These are phyloP conservation scores for Geoglossum glabrum DNA, from an alignment of 495 filamentous ascomycete genomes.

Conservation along the genomic window DNA sequence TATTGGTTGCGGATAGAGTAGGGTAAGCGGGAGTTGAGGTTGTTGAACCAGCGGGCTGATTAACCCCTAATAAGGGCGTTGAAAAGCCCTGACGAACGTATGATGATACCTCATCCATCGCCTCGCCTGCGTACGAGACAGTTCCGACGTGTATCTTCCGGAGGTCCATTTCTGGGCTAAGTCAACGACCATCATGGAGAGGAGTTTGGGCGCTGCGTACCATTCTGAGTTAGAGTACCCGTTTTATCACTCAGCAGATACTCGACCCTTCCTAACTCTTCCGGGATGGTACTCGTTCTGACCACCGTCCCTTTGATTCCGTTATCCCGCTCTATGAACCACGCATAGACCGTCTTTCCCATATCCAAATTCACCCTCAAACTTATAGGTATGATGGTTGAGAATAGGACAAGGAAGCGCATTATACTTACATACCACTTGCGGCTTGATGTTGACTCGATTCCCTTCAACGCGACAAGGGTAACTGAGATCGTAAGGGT, in stretches of 20 bases:
- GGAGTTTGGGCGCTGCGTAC: conserved; percentile 15
- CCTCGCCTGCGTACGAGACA: conserved; percentile 92
- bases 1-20: conserved; percentile 24
- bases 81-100: conserved; percentile 72
- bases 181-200: conserved; percentile 5
- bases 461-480: conserved; percentile 68
- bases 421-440: conserved; percentile 91
- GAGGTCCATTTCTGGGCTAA: conserved; percentile 67
- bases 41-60: conserved; percentile 27
- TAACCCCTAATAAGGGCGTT: conserved; percentile 18
- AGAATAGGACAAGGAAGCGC: conserved; percentile 94
- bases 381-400: conserved; percentile 94
- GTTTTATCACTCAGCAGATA: conserved; percentile 96
- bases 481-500: conserved; percentile 72
- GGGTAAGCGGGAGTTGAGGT: conserved; percentile 54
- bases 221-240: conserved; percentile 88
- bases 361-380: conserved; percentile 91
- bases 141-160: conserved; percentile 97
- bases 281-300: conserved; percentile 88
- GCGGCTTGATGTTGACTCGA: conserved; percentile 37
- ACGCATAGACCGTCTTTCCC: conserved; percentile 88
- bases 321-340: conserved; percentile 80
- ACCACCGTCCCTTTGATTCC: conserved; percentile 86
- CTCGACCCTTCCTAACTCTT: conserved; percentile 88
- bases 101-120: conserved; percentile 86